These are phyloP conservation scores for Penium margaritaceum DNA, from an alignment of 139 green algal genomes.

Conservation along the genomic window DNA sequence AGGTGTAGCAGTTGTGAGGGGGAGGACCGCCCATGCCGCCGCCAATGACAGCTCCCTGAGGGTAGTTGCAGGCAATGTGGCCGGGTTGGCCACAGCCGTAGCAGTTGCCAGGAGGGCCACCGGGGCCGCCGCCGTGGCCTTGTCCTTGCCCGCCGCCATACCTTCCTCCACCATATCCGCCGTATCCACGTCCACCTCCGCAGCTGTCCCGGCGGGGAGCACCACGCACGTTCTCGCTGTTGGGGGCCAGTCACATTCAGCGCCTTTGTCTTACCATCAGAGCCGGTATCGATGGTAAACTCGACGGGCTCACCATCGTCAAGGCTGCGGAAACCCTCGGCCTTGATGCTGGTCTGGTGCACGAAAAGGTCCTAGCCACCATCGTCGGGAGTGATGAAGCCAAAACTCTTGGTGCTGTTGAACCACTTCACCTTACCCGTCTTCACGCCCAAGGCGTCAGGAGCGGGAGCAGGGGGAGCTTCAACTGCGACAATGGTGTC, in stretches of 20 bases:
- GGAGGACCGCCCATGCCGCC: conserved; percentile 11
- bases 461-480: too few species aligned
- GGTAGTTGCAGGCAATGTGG: conserved; percentile 42
- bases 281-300: conserved; percentile 72
- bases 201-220: conserved; percentile 23
- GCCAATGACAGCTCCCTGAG: conserved; percentile 6
- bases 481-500: too few species aligned
- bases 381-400: conserved; percentile 81
- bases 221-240: conserved; percentile 52
- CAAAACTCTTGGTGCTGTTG: conserved; percentile 83
- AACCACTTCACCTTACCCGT: conserved; percentile 77
- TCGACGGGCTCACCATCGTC: conserved; percentile 83
- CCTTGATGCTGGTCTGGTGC: conserved; percentile 87
- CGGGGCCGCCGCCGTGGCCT: conserved; percentile 12
- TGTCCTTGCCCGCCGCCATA: conserved; percentile 10
- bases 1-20: conserved; percentile 14
- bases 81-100: conserved; percentile 44
- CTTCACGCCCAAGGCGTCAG: conserved; percentile 5
- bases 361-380: conserved; percentile 86
- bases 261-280: conserved; percentile 82
- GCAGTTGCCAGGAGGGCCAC: conserved; percentile 18
- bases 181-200: neutral
- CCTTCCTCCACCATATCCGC: conserved; percentile 12
- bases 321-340: conserved; percentile 82
- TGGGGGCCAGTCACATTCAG: conserved; percentile 79